Percentiles rank a stretch among this genome's conserved stretches.
Conservation (phyloP, 495 filamentous ascomycete genomes). For the Tuber brumale region DNA sequence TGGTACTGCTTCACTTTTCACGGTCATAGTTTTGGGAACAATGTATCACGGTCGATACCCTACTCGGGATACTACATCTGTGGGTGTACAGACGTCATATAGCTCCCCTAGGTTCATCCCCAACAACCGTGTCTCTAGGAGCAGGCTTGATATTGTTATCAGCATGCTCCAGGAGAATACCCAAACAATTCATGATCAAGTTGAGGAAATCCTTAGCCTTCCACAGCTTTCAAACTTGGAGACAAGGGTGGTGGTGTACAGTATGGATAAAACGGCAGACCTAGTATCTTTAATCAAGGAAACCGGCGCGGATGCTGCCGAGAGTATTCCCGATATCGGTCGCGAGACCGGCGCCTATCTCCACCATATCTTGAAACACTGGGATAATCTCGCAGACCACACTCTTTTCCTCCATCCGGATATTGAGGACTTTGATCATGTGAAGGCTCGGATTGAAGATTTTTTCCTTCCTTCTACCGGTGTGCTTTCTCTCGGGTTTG, state of each 20-base stretch:
- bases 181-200: constrained; percentile 18
- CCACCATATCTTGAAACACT: constrained; percentile 45
- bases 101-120: constrained; percentile 7
- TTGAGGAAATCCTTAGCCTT: constrained; percentile 32
- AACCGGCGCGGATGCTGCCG: constrained; percentile 41
- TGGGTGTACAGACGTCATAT: neutral
- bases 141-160: constrained; percentile 45
- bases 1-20: constrained; percentile 15
- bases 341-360: constrained; percentile 49
- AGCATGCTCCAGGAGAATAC: constrained; percentile 44
- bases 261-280: constrained; percentile 41
- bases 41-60: constrained; percentile 20
- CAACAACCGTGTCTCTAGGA: neutral
- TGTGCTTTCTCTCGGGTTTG: constrained; percentile 45
- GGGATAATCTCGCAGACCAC: constrained; percentile 46
- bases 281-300: constrained; percentile 23
- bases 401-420: constrained; percentile 49
- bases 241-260: constrained; percentile 43
- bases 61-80: neutral
- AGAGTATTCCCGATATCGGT: constrained; percentile 43
- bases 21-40: constrained; percentile 10
- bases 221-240: constrained; percentile 28
- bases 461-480: constrained; percentile 45
- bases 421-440: constrained; percentile 43
- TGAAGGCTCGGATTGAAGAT: constrained; percentile 43